Evolutionary conservation across 2,329 filamentous ascomycete genomes (phyloP), one percentile per base, ranked within the genome.

Genomic region (Coniella vitis): DNA sequence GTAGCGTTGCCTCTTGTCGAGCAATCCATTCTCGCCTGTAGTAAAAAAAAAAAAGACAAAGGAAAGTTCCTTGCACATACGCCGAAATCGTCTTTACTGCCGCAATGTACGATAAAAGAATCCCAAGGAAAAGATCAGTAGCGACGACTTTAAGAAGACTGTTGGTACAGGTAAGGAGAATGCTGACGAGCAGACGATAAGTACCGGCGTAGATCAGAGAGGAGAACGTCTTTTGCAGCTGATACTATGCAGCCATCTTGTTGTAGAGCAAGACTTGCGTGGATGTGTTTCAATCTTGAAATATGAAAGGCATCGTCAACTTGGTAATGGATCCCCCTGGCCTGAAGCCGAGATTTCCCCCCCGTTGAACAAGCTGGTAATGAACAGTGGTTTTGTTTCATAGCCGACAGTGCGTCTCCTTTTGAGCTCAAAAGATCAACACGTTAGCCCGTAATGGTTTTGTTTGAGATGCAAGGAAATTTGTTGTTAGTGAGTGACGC

Each of bases 401-500:
- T n/a, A n/a, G n/a, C n/a, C n/a, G n/a, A n/a, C n/a, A n/a, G n/a
- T n/a, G n/a, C n/a, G n/a, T n/a, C n/a, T n/a, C n/a, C n/a, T n/a
- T n/a, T n/a, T n/a, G n/a, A n/a, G n/a, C n/a, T n/a, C n/a, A n/a
- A n/a, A n/a, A n/a, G n/a, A n/a, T n/a, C n/a, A n/a, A n/a, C n/a
- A n/a, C n/a, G n/a, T n/a, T n/a, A n/a, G n/a, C n/a, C n/a, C n/a
- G n/a, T n/a, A 35, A 40, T 47, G 29, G 17, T 45, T 40, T 42
- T n/a, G n/a, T n/a, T 50, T 38, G 31, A 39, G 32, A 38, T 16
- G 44, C 50, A 40, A 35, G 49, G 45, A 53, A 47, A 44, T 25
- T 51, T n/a, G n/a, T 42, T 43, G 39, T 47, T 38, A 34, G 42
- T 40, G 41, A 31, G 49, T 45, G 45, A 44, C 45, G 22, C 34